Evolutionary conservation across 2,329 filamentous ascomycete species (phyloP), one percentile per base, ranked within the genome.

Genomic region (Penicillium griseofulvum): DNA sequence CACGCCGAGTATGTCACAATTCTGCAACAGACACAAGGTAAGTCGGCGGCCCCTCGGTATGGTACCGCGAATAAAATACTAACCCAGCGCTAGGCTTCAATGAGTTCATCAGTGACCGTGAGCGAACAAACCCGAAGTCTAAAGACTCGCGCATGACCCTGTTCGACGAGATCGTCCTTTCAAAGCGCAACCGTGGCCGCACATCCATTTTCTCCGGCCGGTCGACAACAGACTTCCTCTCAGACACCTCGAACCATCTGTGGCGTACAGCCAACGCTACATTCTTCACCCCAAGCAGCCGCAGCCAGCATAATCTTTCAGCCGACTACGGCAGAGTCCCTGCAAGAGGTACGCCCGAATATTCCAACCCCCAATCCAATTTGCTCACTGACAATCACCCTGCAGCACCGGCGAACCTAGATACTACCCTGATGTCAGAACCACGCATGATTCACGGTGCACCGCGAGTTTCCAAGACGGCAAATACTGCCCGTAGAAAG

Each of bases 351-450:
- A 65, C 64, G 76, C 68, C 16, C 7, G 4, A 36, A 33, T 4
- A 11, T 45, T 46, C 24, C 52, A 60, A 37, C 41, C 60, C 49
- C 48, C 54, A 49, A 51, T 22, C 22, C 8, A 33, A 36, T 26
- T 41, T 33, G n/a, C 31, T 10, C 14, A 37, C 81, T 55, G 74
- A 80, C 31, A 78, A 85, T 14, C 10, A 46, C 41, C 16, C 38
- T 12, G 77, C 85, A 62, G 86, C 90, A 36, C 94, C 94, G 5
- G 86, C 90, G 8, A 92, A 90, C 68, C 81, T 99, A 10, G 94
- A 99, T 66, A 83, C 87, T 4, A 83, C 86, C 14, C 79, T 97
- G 44, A 96, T 97, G 91, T 90, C 91, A 71, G 92, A 97, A 74
- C 92, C 92, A 29, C 84, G 92, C 55, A 86, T 90, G 59, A 93